Base-by-base conservation (phyloP, 2,329 filamentous ascomycete species). In the Cladorrhinum sp. region DNA sequence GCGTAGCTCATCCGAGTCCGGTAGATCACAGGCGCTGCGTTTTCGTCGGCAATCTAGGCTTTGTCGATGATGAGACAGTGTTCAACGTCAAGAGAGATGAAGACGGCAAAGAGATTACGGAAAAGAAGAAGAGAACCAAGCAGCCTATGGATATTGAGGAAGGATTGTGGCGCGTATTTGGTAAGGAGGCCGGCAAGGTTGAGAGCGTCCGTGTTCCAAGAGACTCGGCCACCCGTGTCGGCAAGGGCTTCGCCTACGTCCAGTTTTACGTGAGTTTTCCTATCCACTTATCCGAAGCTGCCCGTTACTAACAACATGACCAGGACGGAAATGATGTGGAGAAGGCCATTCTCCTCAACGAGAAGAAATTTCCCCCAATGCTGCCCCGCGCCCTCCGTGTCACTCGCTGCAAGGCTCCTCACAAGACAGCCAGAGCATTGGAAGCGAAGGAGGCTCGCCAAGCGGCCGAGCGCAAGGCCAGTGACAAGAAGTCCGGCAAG, bases 171-270 rank as follows among this genome's bases (percentile, higher is more conserved):
- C 83, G 87, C 50, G 87, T 89, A 20, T 96, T 96, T 70, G 78
- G 81, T 62, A 85, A 89, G 72, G 74, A 82, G 56, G 87, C 83
- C 63, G 93, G 93, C 66, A 90, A 84, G 65, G 90, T 99, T 12
- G 93, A 99, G 76, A 96, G 88, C 71, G 96, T 99, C 36, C 90
- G 95, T 32, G 92, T 99, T 20, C 85, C 97, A 55, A 87, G 95
- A 58, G 95, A 99, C 71, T 81, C 90, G 64, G 89, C 90, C 67
- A 99, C 96, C 7, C 86, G 96, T 54, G 91, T 99, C 27, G 92
- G 95, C 70, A 99, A 99, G 74, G 95, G 95, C 3, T 92, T 99
- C 71, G 96, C 96, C 64, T 99, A 99, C 70, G 93, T 99, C 16
- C 95, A 99, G 72, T 99, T 99, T 76, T 85, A 88, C 70, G 85